A percentile compares a stretch with the other conserved stretches of the same genome.
phyloP scores from a whole-genome alignment of 768 basidiomycete genomes.

The Xerocomellus amylosporus region DNA sequence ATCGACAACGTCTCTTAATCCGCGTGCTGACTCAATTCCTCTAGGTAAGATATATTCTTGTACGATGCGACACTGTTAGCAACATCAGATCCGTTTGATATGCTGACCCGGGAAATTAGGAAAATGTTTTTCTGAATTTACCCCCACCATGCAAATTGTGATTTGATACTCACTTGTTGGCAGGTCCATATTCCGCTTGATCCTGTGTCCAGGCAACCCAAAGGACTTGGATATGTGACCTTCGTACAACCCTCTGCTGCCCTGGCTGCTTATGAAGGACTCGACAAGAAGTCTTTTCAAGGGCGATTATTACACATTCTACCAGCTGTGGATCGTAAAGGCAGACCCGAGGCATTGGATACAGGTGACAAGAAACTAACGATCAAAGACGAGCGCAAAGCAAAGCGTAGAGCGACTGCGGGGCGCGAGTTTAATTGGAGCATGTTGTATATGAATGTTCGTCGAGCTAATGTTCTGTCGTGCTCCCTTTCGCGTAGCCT shows the following conservation, averaged over 20 bases:
- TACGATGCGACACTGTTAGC: conserved; percentile 33
- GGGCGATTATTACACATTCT: conserved; percentile 90
- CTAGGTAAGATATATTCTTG: conserved; percentile 14
- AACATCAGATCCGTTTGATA: conserved; percentile 53
- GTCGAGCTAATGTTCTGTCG: conserved; percentile 36
- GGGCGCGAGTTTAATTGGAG: conserved; percentile 90
- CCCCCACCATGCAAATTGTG: background rate
- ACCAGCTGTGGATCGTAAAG: conserved; percentile 70
- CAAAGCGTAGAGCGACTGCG: conserved; percentile 62
- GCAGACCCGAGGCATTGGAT: conserved; percentile 42
- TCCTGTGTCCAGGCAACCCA: conserved; percentile 41
- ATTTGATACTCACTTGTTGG: conserved; percentile 1
- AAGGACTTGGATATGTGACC: conserved; percentile 63
- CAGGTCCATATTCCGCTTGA: conserved; percentile 61
- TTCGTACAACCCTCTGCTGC: conserved; percentile 48
- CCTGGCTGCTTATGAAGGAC: conserved; percentile 65
- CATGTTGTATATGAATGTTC: conserved; percentile 95
- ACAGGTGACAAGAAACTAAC: conserved; percentile 44
- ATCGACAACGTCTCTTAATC: background rate
- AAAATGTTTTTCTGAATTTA: conserved; percentile 48
- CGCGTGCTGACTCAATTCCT: conserved; percentile 1
- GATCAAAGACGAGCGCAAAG: conserved; percentile 56
- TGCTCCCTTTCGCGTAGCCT: conserved; percentile 14
- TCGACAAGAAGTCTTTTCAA: conserved; percentile 87
- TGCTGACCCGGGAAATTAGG: conserved; percentile 52